phyloP scores from a whole-genome alignment of 495 filamentous ascomycete species.

The Aspergillus steynii region DNA sequence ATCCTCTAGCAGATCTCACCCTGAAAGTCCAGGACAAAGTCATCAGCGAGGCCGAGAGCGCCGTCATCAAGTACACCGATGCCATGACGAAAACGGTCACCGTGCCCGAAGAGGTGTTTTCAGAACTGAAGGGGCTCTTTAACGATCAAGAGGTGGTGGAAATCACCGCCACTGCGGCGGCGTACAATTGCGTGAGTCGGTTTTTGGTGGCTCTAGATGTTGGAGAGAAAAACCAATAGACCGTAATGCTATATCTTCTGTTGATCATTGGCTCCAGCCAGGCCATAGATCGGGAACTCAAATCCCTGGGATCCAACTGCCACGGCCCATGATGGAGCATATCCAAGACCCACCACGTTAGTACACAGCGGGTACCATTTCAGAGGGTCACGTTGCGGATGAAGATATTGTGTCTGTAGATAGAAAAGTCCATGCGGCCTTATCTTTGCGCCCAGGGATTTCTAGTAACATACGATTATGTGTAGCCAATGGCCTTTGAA shows the following conservation, averaged over 20 bases:
- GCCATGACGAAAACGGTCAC: slow-evolving; percentile 69
- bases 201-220: slow-evolving; percentile 85
- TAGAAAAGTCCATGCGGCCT: too few relatives aligned
- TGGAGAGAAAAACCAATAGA: slow-evolving; percentile 54
- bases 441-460: too few relatives aligned
- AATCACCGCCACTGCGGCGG: slow-evolving; percentile 74
- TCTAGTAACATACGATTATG: too few relatives aligned
- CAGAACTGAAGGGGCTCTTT: slow-evolving; percentile 56
- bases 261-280: neutral
- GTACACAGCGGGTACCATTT: too few relatives aligned
- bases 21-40: slow-evolving; percentile 20
- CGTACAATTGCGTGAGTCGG: slow-evolving; percentile 84
- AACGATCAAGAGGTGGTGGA: slow-evolving; percentile 72
- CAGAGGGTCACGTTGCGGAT: too few relatives aligned
- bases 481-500: too few relatives aligned
- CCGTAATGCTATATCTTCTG: neutral
- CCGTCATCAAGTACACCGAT: slow-evolving; percentile 69
- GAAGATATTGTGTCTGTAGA: too few relatives aligned
- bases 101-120: slow-evolving; percentile 66
- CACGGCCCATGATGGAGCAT: neutral
- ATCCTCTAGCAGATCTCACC: slow-evolving; percentile 25
- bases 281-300: too few relatives aligned
- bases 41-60: slow-evolving; percentile 60
- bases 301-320: neutral
- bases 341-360: neutral